Evolutionary conservation across 2,329 filamentous ascomycete genomes (phyloP).

Genomic region (Microsporum canis): DNA sequence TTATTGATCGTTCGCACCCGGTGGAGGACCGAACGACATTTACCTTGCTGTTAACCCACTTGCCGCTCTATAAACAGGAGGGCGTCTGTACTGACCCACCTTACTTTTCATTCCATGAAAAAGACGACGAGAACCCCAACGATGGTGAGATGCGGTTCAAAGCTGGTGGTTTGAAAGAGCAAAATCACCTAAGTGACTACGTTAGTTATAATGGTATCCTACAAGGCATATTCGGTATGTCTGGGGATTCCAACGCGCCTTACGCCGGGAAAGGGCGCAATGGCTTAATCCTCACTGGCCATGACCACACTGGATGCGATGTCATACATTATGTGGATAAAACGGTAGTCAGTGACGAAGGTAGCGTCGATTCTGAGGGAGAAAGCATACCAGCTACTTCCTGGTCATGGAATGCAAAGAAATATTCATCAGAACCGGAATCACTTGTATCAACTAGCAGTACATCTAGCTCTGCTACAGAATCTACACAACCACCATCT

Average conservation of each 20-base stretch:
- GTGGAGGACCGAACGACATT: conserved; percentile 56
- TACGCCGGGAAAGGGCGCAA: conserved; percentile 54
- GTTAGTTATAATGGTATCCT: conserved; percentile 61
- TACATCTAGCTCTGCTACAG: not conserved
- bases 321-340: conserved; percentile 71
- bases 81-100: conserved; percentile 78
- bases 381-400: conserved; percentile 1
- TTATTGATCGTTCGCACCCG: conserved; percentile 45
- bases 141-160: conserved; percentile 26
- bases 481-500: conserved; percentile 22
- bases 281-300: conserved; percentile 78
- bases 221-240: conserved; percentile 73
- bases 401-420: conserved; percentile 29
- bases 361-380: conserved; percentile 7
- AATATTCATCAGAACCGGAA: conserved; percentile 16
- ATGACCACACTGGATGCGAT: conserved; percentile 93
- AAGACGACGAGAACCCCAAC: conserved; percentile 43
- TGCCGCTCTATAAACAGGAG: conserved; percentile 72
- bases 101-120: conserved; percentile 66
- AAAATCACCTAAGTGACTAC: conserved; percentile 72
- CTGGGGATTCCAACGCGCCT: conserved; percentile 47
- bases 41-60: conserved; percentile 80
- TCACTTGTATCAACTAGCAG: not conserved
- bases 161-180: conserved; percentile 55
- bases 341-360: conserved; percentile 18